Base-by-base conservation (phyloP, 2,329 filamentous ascomycete species). In the Aspergillus spinulosporus region DNA sequence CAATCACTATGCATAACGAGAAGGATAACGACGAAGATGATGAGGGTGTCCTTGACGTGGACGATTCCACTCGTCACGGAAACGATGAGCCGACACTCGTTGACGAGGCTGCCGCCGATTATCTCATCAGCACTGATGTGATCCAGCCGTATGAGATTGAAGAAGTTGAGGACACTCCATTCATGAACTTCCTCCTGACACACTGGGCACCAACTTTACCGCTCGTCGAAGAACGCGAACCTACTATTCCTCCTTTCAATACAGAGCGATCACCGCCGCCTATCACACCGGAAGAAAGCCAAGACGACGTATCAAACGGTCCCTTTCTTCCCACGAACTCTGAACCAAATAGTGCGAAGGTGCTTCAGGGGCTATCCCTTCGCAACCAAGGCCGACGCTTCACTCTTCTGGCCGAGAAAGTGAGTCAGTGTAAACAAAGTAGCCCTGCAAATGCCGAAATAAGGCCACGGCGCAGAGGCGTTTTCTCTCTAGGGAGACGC, bases 371-470 rank as follows among this genome's bases (percentile, higher is more conserved):
- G 2, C 55, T 60, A 34, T 59, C 68, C 31, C 44, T 57, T 21
- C 54, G 60, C 45, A 64, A 59, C 40, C 60, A 53, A 32, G 73
- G 74, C 14, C 67, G 83, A 50, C 84, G 85, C 1, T 87, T 89
- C 59, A 88, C 85, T 1, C 84, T 86, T 26, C 74, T 90, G 37
- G 84, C 84, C 3, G 76, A 81, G 37, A 82, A 87, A 64, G 74
- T 90, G 3, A 80, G 76, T 57, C 78, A 80, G 26, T 90, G 88
- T 88, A 80, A 81, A 60, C 78, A 86, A 1, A 78, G 78, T 21
- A 88, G 83, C 60, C 84, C 85, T 2, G 66, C 82, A 60, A 69
- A 70, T 49, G 52, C 54, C 64, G 59, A 64, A 67, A 65, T 59
- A 52, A 64, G 43, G 15, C 64, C 61, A 34, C 71, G 62, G 60